Conservation (phyloP, 495 filamentous ascomycete species). For the Penicillium coprophilum region DNA sequence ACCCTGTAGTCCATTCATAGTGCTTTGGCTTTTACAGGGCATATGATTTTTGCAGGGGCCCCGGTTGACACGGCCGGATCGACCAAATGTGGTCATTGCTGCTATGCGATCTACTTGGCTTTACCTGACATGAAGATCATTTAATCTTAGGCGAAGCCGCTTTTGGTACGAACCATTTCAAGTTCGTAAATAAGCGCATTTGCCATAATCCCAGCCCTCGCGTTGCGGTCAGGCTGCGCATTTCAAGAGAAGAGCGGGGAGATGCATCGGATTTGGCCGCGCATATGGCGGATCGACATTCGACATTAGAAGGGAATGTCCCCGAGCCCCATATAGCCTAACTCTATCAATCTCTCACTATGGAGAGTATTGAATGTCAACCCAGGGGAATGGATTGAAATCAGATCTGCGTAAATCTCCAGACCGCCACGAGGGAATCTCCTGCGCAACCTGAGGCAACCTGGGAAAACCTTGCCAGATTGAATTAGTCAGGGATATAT, state of each 20-base stretch:
- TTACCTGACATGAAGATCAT: background rate
- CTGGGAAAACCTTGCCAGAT: background rate
- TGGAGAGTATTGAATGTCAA: too few species aligned
- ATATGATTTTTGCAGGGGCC: background rate
- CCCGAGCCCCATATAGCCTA: background rate
- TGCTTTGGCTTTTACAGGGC: too few species aligned
- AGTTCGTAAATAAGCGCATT: background rate
- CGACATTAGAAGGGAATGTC: background rate
- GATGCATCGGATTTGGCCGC: background rate
- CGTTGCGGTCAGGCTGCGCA: background rate
- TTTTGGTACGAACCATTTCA: background rate
- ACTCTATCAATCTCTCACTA: too few species aligned
- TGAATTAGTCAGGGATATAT: background rate
- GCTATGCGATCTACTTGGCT: background rate
- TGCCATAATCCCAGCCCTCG: background rate
- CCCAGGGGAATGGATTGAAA: too few species aligned
- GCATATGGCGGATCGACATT: background rate
- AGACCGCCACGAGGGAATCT: constrained; percentile 3
- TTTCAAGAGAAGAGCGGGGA: background rate
- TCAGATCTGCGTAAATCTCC: background rate
- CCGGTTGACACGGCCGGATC: background rate
- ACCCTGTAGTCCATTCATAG: background rate
- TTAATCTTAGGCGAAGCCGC: background rate
- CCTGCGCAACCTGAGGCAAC: constrained; percentile 1
- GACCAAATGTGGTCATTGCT: background rate